Percentiles rank a stretch among this genome's conserved stretches.
phyloP scores from a whole-genome alignment of 805 yeast genomes.

The Scheffersomyces amazonensis region DNA sequence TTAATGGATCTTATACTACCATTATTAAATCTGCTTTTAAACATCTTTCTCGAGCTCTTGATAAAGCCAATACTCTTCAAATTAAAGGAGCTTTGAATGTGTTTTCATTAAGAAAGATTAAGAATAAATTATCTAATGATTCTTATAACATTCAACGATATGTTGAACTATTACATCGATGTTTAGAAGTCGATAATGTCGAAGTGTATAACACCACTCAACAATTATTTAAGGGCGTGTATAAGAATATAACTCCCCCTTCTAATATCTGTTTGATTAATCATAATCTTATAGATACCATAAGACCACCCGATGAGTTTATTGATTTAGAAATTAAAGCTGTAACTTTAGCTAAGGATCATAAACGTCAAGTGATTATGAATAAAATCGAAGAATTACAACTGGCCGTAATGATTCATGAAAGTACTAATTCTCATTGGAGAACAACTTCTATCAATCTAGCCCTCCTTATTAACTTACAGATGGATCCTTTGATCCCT shows the following conservation, averaged over 20 bases:
- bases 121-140: conserved; percentile 56
- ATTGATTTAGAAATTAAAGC: conserved; percentile 59
- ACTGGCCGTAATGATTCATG: conserved; percentile 22
- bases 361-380: conserved; percentile 46
- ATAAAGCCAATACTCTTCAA: conserved; percentile 41
- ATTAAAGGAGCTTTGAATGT: conserved; percentile 65
- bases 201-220: conserved; percentile 56
- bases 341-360: conserved; percentile 60
- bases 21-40: conserved; percentile 51
- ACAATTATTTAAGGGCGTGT: conserved; percentile 40
- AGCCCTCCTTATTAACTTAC: conserved; percentile 49
- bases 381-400: conserved; percentile 43
- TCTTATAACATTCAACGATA: conserved; percentile 48
- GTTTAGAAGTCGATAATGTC: conserved; percentile 54
- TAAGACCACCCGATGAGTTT: conserved; percentile 60
- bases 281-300: conserved; percentile 34
- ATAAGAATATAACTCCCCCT: conserved; percentile 28
- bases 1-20: conserved; percentile 61
- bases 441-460: conserved; percentile 48
- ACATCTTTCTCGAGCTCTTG: conserved; percentile 48
- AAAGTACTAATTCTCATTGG: conserved; percentile 50
- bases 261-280: conserved; percentile 50
- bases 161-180: conserved; percentile 47
- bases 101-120: conserved; percentile 56
- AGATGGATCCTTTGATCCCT: conserved; percentile 50